Conservation (phyloP, 345 rosid species). For the Cardamine resedifolia region DNA sequence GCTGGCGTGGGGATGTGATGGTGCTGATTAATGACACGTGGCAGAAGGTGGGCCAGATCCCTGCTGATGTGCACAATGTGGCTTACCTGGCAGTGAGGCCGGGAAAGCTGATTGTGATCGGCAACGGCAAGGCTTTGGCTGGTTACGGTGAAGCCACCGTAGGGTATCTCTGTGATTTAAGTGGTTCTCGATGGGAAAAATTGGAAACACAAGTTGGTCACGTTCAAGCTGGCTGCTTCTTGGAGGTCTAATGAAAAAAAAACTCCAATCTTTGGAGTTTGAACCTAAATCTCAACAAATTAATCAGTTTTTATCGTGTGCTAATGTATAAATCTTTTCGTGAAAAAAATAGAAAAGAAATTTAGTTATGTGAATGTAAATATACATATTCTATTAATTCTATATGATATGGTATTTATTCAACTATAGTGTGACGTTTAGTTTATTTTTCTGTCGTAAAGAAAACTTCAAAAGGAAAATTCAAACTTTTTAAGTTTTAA, state of each 20-base stretch:
- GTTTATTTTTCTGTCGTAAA: neutral
- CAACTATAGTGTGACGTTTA: neutral
- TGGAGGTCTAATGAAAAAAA: slow-evolving; percentile 45
- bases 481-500: neutral
- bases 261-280: neutral
- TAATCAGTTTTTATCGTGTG: neutral
- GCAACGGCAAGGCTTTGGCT: slow-evolving; percentile 37
- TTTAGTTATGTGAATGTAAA: neutral
- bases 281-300: slow-evolving; percentile 23
- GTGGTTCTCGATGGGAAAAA: slow-evolving; percentile 47
- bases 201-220: slow-evolving; percentile 49
- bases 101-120: slow-evolving; percentile 60
- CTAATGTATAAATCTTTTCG: neutral
- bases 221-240: slow-evolving; percentile 62
- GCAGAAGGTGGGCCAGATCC: slow-evolving; percentile 49
- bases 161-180: slow-evolving; percentile 23
- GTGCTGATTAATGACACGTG: slow-evolving; percentile 35
- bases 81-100: slow-evolving; percentile 46
- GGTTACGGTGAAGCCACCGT: slow-evolving; percentile 31
- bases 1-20: slow-evolving; percentile 46
- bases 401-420: neutral
- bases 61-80: slow-evolving; percentile 46
- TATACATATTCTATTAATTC: neutral
- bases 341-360: neutral
- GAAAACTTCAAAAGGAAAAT: neutral